phyloP scores from a whole-genome alignment of 768 basidiomycete species.

The Phallus indusiatus region DNA sequence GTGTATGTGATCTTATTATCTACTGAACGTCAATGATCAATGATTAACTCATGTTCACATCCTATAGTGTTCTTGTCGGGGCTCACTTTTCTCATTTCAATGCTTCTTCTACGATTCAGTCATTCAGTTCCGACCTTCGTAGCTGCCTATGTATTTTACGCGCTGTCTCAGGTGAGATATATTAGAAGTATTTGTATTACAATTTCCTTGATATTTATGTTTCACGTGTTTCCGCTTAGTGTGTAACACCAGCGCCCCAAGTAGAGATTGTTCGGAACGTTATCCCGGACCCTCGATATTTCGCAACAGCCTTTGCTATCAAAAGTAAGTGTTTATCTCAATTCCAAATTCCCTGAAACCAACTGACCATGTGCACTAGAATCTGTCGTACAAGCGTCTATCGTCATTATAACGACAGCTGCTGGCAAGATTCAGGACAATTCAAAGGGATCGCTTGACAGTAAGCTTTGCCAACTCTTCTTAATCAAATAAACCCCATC shows the following conservation, averaged over 20 bases:
- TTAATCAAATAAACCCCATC: not conserved
- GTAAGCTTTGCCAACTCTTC: not conserved
- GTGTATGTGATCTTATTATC: constrained; percentile 19
- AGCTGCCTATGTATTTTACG: constrained; percentile 34
- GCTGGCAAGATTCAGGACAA: constrained; percentile 32
- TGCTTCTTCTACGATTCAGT: constrained; percentile 32
- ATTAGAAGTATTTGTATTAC: not conserved
- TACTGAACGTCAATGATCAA: not conserved
- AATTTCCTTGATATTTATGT: not conserved
- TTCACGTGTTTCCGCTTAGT: constrained; percentile 9
- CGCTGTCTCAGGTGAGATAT: constrained; percentile 26
- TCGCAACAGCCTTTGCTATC: constrained; percentile 33
- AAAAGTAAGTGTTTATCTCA: constrained; percentile 22
- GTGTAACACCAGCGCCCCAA: constrained; percentile 28
- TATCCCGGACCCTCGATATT: constrained; percentile 32
- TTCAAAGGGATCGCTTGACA: constrained; percentile 11
- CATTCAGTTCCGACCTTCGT: constrained; percentile 30
- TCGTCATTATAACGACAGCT: constrained; percentile 34
- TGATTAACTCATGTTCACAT: not conserved
- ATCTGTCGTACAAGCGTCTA: constrained; percentile 32
- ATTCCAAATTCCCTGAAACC: not conserved
- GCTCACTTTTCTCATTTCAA: constrained; percentile 30
- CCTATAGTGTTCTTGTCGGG: constrained; percentile 30
- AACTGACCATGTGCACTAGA: constrained; percentile 17
- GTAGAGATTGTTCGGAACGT: constrained; percentile 31